Evolutionary conservation across 306 rosid species (phyloP).

Genomic region (Sicyos baderoa): DNA sequence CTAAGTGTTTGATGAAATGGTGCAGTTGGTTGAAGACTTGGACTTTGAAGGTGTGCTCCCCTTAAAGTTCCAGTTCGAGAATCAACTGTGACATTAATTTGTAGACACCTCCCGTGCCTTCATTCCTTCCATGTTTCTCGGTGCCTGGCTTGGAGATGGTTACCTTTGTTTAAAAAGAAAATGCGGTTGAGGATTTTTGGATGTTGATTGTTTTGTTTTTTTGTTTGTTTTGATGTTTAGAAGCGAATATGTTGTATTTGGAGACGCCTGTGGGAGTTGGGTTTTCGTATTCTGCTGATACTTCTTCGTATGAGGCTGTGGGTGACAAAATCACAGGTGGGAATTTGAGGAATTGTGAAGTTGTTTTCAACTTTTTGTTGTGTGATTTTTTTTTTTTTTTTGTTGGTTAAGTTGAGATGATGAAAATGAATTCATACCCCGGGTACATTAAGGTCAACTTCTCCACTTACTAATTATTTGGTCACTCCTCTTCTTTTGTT

Average conservation of each 20-base stretch:
- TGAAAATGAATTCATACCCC: neutral
- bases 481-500: slow-evolving; percentile 22
- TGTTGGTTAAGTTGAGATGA: slow-evolving; percentile 5
- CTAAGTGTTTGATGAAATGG: neutral
- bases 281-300: slow-evolving; percentile 41
- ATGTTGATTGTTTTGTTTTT: neutral
- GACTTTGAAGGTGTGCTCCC: no score
- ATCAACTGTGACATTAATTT: no score
- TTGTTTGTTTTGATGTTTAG: slow-evolving; percentile 24
- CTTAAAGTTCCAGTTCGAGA: no score
- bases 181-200: neutral
- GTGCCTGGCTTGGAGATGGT: no score
- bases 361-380: neutral
- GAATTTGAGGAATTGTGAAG: neutral
- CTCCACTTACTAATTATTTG: slow-evolving; percentile 10
- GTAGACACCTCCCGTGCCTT: no score
- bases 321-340: slow-evolving; percentile 45
- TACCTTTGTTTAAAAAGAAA: no score
- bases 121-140: no score
- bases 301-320: slow-evolving; percentile 39
- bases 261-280: slow-evolving; percentile 57
- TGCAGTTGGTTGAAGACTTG: no score
- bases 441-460: slow-evolving; percentile 23
- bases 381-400: neutral
- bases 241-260: slow-evolving; percentile 53